Base-by-base conservation (phyloP, 169 alveolate species). In the Eimeria tenella region DNA sequence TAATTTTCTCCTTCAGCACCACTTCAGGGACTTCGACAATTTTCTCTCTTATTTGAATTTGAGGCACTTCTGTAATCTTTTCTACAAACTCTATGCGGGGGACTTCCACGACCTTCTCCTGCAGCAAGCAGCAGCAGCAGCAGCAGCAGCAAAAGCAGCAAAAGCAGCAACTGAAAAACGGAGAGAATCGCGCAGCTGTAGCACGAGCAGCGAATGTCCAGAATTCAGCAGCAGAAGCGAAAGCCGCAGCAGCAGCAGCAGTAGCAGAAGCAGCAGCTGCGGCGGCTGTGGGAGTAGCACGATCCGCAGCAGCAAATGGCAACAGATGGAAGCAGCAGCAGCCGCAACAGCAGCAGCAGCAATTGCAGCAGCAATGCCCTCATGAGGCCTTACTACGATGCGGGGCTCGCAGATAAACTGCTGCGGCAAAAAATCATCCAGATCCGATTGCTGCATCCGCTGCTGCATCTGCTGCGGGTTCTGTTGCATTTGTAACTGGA, bases 41-140 rank as follows among this genome's bases (percentile, higher is more conserved):
- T 19, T 55, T 63, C 60, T 83, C 91, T 4, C 91, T 74, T 4
- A 83, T 13, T 31, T 53, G 25, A 31, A 83, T 77, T 49, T 83
- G 91, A 21, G 91, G 91, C 23, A 83, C 77, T 83, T 83, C 91
- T 7, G 91, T 83, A 55, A 60, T 83, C 49, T 83, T 83, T 58
- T 83, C 75, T 7, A 53, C 91, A 49, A 31, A 83, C 75, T 23
- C 65, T 4, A 83, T 60, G 31, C 77, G 74, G 8, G 91, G 91
- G 21, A 83, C 91, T 23, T 50, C 52, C 15, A 83, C 65, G 15
- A 83, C 91, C 17, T 56, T 83, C 42, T 83, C 91, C 91, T 83
- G 63, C 19, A 25, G 60, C 7, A 60, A 7, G 25, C n/a, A 68
- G 77, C n/a, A 17, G 77, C 77, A 68, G 42, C 42, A 11, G 31